A percentile compares a stretch with the other conserved stretches of the same genome.
Conservation (phyloP, 176 grass and related monocot species). For the Ananas comosus region DNA sequence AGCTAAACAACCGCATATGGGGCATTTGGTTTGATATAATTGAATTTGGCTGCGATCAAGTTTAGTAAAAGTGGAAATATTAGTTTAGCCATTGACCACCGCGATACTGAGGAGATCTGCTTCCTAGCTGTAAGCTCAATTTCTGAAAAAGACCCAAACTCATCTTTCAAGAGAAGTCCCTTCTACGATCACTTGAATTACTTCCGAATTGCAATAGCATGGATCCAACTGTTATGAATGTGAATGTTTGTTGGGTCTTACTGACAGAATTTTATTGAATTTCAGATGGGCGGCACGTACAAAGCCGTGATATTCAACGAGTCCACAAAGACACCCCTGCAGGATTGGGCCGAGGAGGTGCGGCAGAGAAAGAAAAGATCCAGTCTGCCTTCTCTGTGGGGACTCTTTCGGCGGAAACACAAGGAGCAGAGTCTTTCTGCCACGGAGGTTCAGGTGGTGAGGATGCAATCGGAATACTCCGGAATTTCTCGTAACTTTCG, state of each 20-base stretch:
- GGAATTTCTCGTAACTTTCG: background rate
- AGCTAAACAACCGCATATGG: no score
- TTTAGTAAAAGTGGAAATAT: no score
- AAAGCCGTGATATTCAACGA: slow-evolving; percentile 6
- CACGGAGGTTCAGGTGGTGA: slow-evolving; percentile 1
- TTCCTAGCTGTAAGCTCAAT: no score
- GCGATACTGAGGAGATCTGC: no score
- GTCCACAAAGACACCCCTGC: background rate
- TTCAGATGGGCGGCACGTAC: slow-evolving; percentile 18
- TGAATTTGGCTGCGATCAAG: no score
- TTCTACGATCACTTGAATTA: no score
- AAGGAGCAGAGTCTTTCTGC: background rate
- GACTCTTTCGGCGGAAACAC: background rate
- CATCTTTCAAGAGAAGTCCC: background rate
- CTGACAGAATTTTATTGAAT: background rate
- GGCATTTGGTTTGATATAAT: no score
- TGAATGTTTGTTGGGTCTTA: background rate
- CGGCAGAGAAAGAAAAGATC: background rate
- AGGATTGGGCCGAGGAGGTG: background rate
- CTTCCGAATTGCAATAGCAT: no score
- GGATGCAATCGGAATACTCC: background rate
- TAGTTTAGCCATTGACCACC: no score
- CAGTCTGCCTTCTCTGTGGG: background rate
- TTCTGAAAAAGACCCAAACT: no score
- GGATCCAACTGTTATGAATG: background rate